phyloP scores from a whole-genome alignment of 2,329 filamentous ascomycete genomes.

The Nigrospora osmanthi region DNA sequence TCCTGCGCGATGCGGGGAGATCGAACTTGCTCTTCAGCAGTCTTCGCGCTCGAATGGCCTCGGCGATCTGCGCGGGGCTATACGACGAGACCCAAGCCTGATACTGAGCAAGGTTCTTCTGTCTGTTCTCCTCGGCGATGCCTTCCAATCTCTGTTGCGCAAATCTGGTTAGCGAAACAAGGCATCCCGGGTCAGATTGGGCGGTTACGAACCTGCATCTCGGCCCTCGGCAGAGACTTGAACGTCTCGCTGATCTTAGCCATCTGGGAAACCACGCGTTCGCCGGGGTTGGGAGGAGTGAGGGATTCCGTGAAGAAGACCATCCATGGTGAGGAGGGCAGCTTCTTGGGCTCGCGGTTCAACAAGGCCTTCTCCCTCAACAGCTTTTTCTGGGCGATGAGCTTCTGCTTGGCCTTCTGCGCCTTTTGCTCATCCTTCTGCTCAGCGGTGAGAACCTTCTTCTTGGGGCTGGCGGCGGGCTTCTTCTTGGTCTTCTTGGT shows the following conservation, averaged over 20 bases:
- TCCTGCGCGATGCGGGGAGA: slow-evolving; percentile 14
- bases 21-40: slow-evolving; percentile 27
- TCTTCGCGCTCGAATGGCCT: slow-evolving; percentile 40
- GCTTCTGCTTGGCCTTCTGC: slow-evolving; percentile 11
- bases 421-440: slow-evolving; percentile 10
- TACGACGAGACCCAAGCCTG: slow-evolving; percentile 41
- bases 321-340: slow-evolving; percentile 25
- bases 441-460: slow-evolving; percentile 11
- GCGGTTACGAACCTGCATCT: slow-evolving; percentile 33
- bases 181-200: neutral
- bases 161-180: slow-evolving; percentile 1
- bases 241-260: slow-evolving; percentile 22
- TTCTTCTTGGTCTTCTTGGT: slow-evolving; percentile 19
- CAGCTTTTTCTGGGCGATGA: slow-evolving; percentile 24
- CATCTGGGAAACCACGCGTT: slow-evolving; percentile 13
- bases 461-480: slow-evolving; percentile 14
- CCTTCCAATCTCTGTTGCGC: slow-evolving; percentile 14
- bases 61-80: slow-evolving; percentile 27
- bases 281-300: neutral
- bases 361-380: slow-evolving; percentile 34
- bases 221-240: slow-evolving; percentile 29
- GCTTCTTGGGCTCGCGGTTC: slow-evolving; percentile 23
- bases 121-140: slow-evolving; percentile 28
- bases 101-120: slow-evolving; percentile 28
- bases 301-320: slow-evolving; percentile 27